Percentiles rank a stretch among this genome's conserved stretches.
Evolutionary conservation across 1,284 basidiomycete species (phyloP).

Genomic region (Marasmius oreades): DNA sequence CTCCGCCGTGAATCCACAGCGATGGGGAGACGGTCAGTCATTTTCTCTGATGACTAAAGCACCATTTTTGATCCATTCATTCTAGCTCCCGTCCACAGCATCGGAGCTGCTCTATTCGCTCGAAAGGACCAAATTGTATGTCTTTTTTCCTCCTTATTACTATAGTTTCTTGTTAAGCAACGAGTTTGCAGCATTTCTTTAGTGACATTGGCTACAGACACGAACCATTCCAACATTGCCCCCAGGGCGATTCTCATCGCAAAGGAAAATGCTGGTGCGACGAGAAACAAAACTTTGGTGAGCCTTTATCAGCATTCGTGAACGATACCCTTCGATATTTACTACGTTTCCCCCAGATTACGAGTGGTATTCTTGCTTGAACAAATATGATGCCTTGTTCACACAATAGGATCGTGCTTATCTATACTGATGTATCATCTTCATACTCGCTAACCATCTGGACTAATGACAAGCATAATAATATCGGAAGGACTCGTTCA

Average conservation of each 20-base stretch:
- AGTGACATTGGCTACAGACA: conserved; percentile 62
- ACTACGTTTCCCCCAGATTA: conserved; percentile 45
- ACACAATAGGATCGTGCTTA: not conserved
- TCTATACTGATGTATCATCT: not conserved
- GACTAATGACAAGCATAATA: too few species aligned
- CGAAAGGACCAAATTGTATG: conserved; percentile 71
- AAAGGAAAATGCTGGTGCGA: conserved; percentile 72
- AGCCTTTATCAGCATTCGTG: conserved; percentile 16
- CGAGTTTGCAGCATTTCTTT: conserved; percentile 65
- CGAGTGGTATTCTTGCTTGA: conserved; percentile 79
- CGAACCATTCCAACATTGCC: conserved; percentile 81
- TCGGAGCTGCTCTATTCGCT: conserved; percentile 81
- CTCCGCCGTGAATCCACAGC: conserved; percentile 29
- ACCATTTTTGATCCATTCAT: not conserved
- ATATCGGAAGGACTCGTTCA: not conserved
- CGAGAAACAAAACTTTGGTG: conserved; percentile 59
- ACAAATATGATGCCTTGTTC: conserved; percentile 66
- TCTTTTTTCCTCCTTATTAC: not conserved
- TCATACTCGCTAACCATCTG: not conserved
- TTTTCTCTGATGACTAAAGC: not conserved
- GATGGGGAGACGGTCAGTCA: conserved; percentile 79
- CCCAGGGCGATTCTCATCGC: conserved; percentile 53
- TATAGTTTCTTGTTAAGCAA: conserved; percentile 7
- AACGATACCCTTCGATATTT: conserved; percentile 1
- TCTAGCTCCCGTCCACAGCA: conserved; percentile 54